Conservation (phyloP, 306 rosid genomes). For the Citrullus mucosospermus region DNA sequence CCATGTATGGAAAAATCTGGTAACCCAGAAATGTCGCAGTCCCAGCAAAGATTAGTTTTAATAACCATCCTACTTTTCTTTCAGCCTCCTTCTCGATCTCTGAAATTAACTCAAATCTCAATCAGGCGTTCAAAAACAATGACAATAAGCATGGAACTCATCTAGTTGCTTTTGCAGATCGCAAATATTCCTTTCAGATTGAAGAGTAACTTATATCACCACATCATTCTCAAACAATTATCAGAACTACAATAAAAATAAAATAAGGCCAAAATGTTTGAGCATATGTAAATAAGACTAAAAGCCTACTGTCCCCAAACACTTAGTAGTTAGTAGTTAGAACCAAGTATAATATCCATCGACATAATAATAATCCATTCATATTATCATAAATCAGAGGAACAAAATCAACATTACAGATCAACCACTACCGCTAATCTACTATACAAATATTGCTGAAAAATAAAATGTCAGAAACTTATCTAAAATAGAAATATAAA, state of each 20-base stretch:
- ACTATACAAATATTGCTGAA: neutral
- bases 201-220: neutral
- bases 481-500: neutral
- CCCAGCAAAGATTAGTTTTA: slow-evolving; percentile 69
- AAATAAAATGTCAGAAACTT: neutral
- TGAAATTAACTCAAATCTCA: slow-evolving; percentile 21
- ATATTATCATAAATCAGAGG: neutral
- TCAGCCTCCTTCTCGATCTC: slow-evolving; percentile 81
- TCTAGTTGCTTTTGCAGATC: neutral
- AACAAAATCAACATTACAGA: neutral
- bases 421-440: neutral
- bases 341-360: neutral
- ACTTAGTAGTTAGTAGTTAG: neutral
- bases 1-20: slow-evolving; percentile 86
- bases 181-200: neutral
- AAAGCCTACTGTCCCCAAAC: neutral
- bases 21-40: slow-evolving; percentile 54
- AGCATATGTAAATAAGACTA: neutral
- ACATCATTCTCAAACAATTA: neutral
- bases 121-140: neutral
- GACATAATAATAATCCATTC: neutral
- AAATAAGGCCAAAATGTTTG: neutral
- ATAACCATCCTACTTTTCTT: slow-evolving; percentile 70
- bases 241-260: neutral
- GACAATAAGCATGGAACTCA: neutral